Evolutionary conservation across 2,329 filamentous ascomycete species (phyloP), one percentile per base, ranked within the genome.

Genomic region (Metarhizium guizhouense): DNA sequence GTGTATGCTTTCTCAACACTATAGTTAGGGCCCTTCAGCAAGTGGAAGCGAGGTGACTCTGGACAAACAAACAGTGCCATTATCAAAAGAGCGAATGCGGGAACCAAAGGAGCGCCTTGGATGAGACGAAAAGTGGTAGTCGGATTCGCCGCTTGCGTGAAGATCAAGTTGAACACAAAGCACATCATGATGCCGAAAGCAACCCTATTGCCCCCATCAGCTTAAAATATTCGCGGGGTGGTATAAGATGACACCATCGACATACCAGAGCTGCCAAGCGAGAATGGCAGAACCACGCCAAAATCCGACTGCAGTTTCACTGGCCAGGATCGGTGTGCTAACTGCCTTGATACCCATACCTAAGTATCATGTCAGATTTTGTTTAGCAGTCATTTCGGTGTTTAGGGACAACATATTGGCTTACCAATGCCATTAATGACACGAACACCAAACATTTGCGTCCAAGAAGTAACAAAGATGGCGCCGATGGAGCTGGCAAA

Each of bases 311-410:
- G 75, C 72, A 0, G 74, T 76, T 60, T 78, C 76, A 7, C 72
- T 73, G 2, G 74, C 75, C 2, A 78, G 65, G 16, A 77, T 75
- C 0, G 75, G 72, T 0, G 75, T 74, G 42, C 74, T 77, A 40
- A 77, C 74, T 0, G 76, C 75, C 57, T 77, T 77, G 30, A 78
- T 68, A 0, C 75, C 75, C 75, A 78, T 78, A 1, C 72, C 75
- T 69, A 49, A 2, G 2, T n/a, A 3, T 6, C 2, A 51, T 32
- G 11, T 62, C 8, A 34, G 57, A 51, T 4, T 25, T 47, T 47
- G 18, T 25, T 47, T 29, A 0, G 18, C n/a, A 11, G 43, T 47
- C n/a, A 7, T 20, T 11, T 2, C 36, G 3, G 30, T 25, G 8
- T n/a, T n/a, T 20, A 30, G 18, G 32, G 18, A 47, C 10, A 13